Percentiles rank a stretch among this genome's conserved stretches.
These are phyloP conservation scores for Leccinum variicolor DNA, from an alignment of 768 basidiomycete genomes.

Conservation along the genomic window DNA sequence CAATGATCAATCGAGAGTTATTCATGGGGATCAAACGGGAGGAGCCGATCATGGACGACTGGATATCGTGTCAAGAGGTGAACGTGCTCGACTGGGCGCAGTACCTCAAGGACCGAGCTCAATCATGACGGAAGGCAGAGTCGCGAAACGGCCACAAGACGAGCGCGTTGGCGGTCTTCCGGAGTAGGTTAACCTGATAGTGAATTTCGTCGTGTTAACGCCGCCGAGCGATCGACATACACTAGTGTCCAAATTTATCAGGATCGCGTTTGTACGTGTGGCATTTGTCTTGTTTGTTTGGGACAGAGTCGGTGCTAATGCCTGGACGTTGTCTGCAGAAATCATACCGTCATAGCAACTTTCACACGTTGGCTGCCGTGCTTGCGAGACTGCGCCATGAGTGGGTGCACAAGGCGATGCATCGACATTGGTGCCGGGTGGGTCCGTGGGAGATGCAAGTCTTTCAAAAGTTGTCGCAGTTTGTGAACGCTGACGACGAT, in stretches of 20 bases:
- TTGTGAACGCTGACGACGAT: conserved; percentile 60
- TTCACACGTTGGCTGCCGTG: conserved; percentile 75
- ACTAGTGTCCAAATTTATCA: conserved; percentile 76
- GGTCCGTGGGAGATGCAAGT: conserved; percentile 70
- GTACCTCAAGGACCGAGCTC: conserved; percentile 72
- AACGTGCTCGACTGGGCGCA: conserved; percentile 81
- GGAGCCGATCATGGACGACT: conserved; percentile 76
- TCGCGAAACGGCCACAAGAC: conserved; percentile 56
- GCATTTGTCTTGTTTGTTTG: neutral
- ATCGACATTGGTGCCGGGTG: conserved; percentile 55
- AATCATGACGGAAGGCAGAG: conserved; percentile 67
- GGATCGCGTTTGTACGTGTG: conserved; percentile 73
- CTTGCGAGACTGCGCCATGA: conserved; percentile 71
- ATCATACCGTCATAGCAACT: conserved; percentile 75
- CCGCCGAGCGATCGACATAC: conserved; percentile 58
- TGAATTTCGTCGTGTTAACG: conserved; percentile 76
- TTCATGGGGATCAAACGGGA: conserved; percentile 85
- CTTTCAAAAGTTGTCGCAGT: conserved; percentile 66
- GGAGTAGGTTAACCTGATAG: conserved; percentile 84
- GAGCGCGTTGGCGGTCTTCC: conserved; percentile 67
- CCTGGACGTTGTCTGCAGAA: conserved; percentile 48
- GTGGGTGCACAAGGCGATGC: conserved; percentile 66
- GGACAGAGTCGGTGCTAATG: neutral
- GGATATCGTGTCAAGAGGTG: conserved; percentile 57
- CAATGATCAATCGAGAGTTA: conserved; percentile 85